phyloP scores from a whole-genome alignment of 23 red algal species.

The Cyanidium caldarium region DNA sequence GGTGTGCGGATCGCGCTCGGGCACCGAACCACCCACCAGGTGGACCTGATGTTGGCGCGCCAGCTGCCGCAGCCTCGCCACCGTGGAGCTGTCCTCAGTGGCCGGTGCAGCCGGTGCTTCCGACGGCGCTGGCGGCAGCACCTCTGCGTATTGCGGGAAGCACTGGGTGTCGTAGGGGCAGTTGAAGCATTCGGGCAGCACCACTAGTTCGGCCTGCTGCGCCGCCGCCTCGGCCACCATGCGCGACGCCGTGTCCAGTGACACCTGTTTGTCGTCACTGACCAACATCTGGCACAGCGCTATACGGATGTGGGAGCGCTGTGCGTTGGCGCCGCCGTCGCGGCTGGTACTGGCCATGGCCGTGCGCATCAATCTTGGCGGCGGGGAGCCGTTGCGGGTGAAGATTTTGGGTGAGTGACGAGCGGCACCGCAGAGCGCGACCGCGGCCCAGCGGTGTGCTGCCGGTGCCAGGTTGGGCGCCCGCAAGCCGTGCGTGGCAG shows the following conservation, averaged over 20 bases:
- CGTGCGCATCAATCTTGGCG: too few species aligned
- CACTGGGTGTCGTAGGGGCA: constrained; percentile 77
- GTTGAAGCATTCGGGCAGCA: constrained; percentile 95
- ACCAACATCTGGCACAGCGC: constrained; percentile 81
- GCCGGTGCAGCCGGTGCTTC: background rate
- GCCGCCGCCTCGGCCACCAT: constrained; percentile 22
- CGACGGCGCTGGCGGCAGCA: constrained; percentile 14
- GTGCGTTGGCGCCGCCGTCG: too few species aligned
- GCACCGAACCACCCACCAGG: constrained; percentile 80
- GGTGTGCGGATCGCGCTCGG: constrained; percentile 28
- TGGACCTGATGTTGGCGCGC: constrained; percentile 35
- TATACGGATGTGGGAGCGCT: too few species aligned
- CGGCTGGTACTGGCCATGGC: too few species aligned
- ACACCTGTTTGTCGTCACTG: constrained; percentile 31
- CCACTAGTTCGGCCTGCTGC: constrained; percentile 35
- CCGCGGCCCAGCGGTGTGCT: too few species aligned
- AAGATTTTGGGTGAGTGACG: too few species aligned
- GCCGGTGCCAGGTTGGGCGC: too few species aligned
- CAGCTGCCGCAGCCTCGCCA: constrained; percentile 33
- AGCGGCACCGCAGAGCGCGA: too few species aligned
- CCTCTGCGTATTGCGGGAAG: constrained; percentile 65
- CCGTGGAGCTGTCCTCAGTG: constrained; percentile 23
- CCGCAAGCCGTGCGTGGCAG: too few species aligned
- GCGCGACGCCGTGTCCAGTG: constrained; percentile 28
- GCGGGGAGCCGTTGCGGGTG: too few species aligned